Evolutionary conservation across 140 eudicot genomes (phyloP).

Genomic region (Anethum foeniculum): DNA sequence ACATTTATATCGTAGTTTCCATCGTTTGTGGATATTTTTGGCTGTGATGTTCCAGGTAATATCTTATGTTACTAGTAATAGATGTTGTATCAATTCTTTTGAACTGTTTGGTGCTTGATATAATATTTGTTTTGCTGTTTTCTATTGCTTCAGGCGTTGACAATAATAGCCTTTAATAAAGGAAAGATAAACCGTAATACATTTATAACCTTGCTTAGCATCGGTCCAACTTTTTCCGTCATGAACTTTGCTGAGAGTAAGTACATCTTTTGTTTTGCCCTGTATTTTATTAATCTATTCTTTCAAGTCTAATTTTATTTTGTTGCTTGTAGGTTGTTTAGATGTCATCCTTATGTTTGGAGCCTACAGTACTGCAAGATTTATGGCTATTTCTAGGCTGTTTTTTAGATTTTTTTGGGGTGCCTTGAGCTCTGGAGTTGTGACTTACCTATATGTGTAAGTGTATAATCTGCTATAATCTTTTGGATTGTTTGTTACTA

Average conservation of each 20-base stretch:
- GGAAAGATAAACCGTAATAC: slow-evolving; percentile 57
- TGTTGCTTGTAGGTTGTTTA: slow-evolving; percentile 48
- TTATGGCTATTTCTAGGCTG: slow-evolving; percentile 92
- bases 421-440: slow-evolving; percentile 57
- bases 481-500: not conserved
- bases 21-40: slow-evolving; percentile 95
- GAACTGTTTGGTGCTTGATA: not conserved
- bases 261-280: slow-evolving; percentile 17
- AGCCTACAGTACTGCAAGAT: slow-evolving; percentile 90
- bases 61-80: not conserved
- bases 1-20: slow-evolving; percentile 95
- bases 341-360: slow-evolving; percentile 94
- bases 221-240: slow-evolving; percentile 83
- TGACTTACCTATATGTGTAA: slow-evolving; percentile 73
- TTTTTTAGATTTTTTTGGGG: slow-evolving; percentile 88
- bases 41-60: slow-evolving; percentile 88
- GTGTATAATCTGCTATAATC: slow-evolving; percentile 25
- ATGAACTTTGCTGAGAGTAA: slow-evolving; percentile 82
- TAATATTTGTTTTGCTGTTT: slow-evolving; percentile 7
- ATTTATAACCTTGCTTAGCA: slow-evolving; percentile 64
- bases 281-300: slow-evolving; percentile 8
- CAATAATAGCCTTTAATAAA: slow-evolving; percentile 71
- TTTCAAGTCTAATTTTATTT: not conserved
- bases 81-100: not conserved
- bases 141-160: slow-evolving; percentile 49